Percentiles rank a stretch among this genome's conserved stretches.
phyloP scores from a whole-genome alignment of 305 asterid species.

The Plantago rigida region DNA sequence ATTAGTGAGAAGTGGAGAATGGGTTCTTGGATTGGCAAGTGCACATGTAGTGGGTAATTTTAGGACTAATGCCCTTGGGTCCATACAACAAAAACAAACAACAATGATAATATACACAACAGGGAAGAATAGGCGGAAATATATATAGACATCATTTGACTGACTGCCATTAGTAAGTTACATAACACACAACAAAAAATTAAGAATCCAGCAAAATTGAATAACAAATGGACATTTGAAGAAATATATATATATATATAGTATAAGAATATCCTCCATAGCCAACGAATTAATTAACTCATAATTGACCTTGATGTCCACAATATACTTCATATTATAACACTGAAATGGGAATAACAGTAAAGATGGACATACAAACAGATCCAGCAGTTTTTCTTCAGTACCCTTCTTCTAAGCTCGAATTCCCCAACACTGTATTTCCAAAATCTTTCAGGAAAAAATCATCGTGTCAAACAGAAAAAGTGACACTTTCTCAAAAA shows the following conservation, averaged over 20 bases:
- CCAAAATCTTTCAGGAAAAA: slow-evolving; percentile 24
- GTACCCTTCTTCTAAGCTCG: slow-evolving; percentile 19
- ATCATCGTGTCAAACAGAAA: slow-evolving; percentile 28
- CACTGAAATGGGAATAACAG: slow-evolving; percentile 16
- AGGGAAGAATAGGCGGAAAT: too few relatives aligned
- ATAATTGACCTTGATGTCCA: slow-evolving; percentile 26
- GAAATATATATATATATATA: neutral
- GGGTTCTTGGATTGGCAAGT: too few relatives aligned
- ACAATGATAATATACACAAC: too few relatives aligned
- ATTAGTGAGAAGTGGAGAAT: too few relatives aligned
- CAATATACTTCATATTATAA: slow-evolving; percentile 29
- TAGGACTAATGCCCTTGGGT: too few relatives aligned
- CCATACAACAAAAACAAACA: too few relatives aligned
- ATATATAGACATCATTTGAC: too few relatives aligned
- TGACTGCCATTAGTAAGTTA: too few relatives aligned
- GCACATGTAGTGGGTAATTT: too few relatives aligned
- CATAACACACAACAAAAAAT: too few relatives aligned
- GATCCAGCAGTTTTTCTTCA: slow-evolving; percentile 21
- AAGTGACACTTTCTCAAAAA: slow-evolving; percentile 26
- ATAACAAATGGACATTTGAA: neutral
- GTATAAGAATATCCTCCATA: neutral
- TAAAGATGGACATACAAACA: slow-evolving; percentile 20
- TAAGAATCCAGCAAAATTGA: neutral
- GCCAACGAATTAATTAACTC: slow-evolving; percentile 28
- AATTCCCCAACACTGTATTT: slow-evolving; percentile 25